Percentiles rank a stretch among this genome's conserved stretches.
Evolutionary conservation across 2,329 filamentous ascomycete genomes (phyloP).

Genomic region (Ustilaginoidea virens): DNA sequence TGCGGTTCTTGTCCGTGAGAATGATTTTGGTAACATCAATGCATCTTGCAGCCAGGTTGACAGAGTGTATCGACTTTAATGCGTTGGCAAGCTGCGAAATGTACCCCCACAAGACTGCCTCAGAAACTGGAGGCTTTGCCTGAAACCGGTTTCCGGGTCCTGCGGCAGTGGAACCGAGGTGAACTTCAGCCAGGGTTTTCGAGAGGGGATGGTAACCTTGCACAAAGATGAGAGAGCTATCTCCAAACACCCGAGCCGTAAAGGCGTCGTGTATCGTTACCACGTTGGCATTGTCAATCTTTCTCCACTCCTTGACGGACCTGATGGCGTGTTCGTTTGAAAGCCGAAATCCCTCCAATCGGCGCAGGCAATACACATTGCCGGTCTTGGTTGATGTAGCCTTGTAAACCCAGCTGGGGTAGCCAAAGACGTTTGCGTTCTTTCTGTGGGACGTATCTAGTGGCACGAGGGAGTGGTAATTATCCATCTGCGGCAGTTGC

Average conservation of each 20-base stretch:
- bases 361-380: conserved; percentile 70
- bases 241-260: conserved; percentile 81
- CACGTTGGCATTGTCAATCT: conserved; percentile 64
- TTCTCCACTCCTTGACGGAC: conserved; percentile 78
- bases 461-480: conserved; percentile 85
- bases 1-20: conserved; percentile 75
- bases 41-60: conserved; percentile 69
- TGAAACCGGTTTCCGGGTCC: conserved; percentile 28
- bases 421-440: conserved; percentile 67
- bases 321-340: conserved; percentile 82
- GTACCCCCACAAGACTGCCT: conserved; percentile 79
- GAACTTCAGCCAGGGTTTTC: conserved; percentile 75
- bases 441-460: conserved; percentile 71
- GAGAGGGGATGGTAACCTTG: conserved; percentile 87
- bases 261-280: conserved; percentile 86
- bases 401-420: conserved; percentile 90
- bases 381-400: conserved; percentile 80
- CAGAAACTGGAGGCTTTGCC: conserved; percentile 37
- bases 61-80: conserved; percentile 69
- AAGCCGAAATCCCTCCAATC: conserved; percentile 77
- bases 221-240: conserved; percentile 87
- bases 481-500: conserved; percentile 64
- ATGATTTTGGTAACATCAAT: conserved; percentile 82
- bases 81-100: conserved; percentile 83
- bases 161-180: conserved; percentile 34